phyloP scores from a whole-genome alignment of 140 eudicot species.

The Flaveria floridana region DNA sequence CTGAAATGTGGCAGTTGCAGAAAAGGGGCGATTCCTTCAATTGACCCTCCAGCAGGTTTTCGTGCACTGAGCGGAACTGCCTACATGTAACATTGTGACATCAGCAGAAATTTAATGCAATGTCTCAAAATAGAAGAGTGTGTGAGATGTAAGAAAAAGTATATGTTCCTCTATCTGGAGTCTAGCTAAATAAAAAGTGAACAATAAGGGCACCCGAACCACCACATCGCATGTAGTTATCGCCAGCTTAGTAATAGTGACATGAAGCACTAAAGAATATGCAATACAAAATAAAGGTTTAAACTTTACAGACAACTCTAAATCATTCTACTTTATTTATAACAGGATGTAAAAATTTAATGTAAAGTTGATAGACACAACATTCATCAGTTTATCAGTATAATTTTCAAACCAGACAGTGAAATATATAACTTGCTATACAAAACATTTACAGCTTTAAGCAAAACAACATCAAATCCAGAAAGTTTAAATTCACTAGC shows the following conservation, averaged over 20 bases:
- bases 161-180: no score
- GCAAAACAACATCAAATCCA: background rate
- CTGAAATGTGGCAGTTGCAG: conserved; percentile 92
- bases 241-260: background rate
- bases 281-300: background rate
- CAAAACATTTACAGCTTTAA: no score
- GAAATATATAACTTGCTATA: no score
- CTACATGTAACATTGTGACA: conserved; percentile 41
- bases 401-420: background rate
- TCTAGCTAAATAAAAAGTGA: no score
- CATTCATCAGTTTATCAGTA: background rate
- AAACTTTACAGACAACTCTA: background rate
- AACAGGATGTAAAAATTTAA: background rate
- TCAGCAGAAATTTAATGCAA: background rate
- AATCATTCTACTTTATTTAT: background rate
- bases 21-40: conserved; percentile 84
- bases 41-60: conserved; percentile 70
- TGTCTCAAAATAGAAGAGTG: background rate
- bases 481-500: background rate
- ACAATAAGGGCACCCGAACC: no score
- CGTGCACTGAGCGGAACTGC: conserved; percentile 94
- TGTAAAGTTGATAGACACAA: background rate
- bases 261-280: background rate
- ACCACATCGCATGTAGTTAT: background rate
- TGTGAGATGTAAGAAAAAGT: background rate